Base-by-base conservation (phyloP, 2,329 filamentous ascomycete species). In the Rhynchosporium secalis region DNA sequence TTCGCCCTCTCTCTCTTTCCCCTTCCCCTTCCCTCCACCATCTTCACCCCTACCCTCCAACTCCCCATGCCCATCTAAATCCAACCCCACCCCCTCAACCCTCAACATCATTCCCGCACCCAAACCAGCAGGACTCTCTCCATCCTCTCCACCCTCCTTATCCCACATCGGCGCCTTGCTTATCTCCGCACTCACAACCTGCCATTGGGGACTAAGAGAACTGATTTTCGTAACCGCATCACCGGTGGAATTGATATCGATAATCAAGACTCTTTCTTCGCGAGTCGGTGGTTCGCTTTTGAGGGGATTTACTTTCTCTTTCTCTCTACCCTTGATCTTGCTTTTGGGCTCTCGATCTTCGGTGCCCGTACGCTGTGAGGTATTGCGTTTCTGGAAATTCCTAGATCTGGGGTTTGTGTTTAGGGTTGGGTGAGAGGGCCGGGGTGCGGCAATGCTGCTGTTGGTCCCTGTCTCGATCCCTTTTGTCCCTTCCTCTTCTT, bases 191-290 rank as follows among this genome's bases (percentile, higher is more conserved):
- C 77, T 76, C 40, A 85, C 76, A 13, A 88, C 80, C 70, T 89
- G 86, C 87, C 94, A 98, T 56, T 88, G 84, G 0, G 87, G 78
- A 8, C 86, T 89, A 12, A 97, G 78, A 65, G 88, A 92, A 47
- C 89, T 86, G 1, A 90, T 89, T 61, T 85, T 86, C 0, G 83
- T 78, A 0, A 98, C 84, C 31, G 76, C 75, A 75, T 82, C 84
- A 4, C 78, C 75, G 7, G 74, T 71, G 13, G 77, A 75, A 13
- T 76, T 75, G 20, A 88, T 75, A 69, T 88, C 84, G 7, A 88
- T 76, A 36, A 88, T 71, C 48, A 88, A 72, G 43, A 83, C 76
- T 55, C 84, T 67, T 26, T 73, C 71, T 56, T 72, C 70, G n/a
- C 63, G 64, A 12, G 58, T 29, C 55, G 55, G 33, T 4, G n/a